Percentiles rank a stretch among this genome's conserved stretches.
These are phyloP conservation scores for Galeopsis tetrahit DNA, from an alignment of 257 asterid genomes.

Conservation along the genomic window DNA sequence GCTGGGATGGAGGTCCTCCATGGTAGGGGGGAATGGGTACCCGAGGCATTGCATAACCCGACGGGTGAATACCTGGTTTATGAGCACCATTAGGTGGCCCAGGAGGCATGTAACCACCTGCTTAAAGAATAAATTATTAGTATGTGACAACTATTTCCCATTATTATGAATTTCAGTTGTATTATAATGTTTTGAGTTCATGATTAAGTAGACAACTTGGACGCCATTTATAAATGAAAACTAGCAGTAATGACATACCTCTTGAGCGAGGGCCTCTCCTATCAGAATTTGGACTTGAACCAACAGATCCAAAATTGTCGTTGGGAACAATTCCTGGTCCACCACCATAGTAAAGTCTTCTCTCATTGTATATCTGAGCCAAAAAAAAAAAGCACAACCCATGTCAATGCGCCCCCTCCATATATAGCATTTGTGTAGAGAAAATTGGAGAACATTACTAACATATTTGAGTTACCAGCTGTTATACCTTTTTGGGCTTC, in stretches of 20 bases:
- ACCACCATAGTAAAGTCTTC: constrained; percentile 89
- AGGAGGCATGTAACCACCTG: constrained; percentile 86
- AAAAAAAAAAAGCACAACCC: constrained; percentile 37
- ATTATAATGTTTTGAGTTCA: neutral
- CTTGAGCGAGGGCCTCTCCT: constrained; percentile 85
- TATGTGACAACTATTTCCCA: neutral
- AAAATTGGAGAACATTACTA: constrained; percentile 5
- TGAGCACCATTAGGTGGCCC: constrained; percentile 85
- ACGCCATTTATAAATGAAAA: constrained; percentile 1
- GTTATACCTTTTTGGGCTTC: constrained; percentile 85
- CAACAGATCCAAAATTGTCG: constrained; percentile 73
- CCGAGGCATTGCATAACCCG: constrained; percentile 86
- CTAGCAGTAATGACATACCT: constrained; percentile 52
- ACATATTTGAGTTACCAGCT: constrained; percentile 2
- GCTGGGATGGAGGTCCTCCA: constrained; percentile 84
- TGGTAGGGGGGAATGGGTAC: constrained; percentile 84
- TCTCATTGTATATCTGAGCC: constrained; percentile 81
- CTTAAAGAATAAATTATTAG: constrained; percentile 34
- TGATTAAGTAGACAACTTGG: neutral
- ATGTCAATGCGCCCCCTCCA: constrained; percentile 29
- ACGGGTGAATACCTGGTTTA: constrained; percentile 78
- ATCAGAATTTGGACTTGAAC: constrained; percentile 63
- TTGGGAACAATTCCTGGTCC: constrained; percentile 80
- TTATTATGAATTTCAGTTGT: neutral
- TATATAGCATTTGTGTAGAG: neutral